Base-by-base conservation (phyloP, 495 filamentous ascomycete genomes). In the Cenococcum geophilum region DNA sequence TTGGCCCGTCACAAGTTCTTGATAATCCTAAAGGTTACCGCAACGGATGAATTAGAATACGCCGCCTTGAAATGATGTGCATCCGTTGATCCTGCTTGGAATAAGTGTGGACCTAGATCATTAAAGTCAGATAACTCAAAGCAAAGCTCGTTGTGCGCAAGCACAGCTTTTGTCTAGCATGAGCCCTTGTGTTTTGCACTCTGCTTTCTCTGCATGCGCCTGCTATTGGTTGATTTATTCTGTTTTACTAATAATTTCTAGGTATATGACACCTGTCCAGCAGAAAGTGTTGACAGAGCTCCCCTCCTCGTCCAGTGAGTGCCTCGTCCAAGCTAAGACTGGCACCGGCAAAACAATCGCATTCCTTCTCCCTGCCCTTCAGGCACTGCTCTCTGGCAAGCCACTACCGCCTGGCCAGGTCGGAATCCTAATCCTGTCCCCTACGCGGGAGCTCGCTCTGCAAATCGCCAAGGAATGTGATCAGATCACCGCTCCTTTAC, bases 391-490 rank as follows among this genome's bases (percentile, higher is more conserved):
- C 58, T 69, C 58, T 67, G 70, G 16, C 43, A 70, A 62, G 18
- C 47, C 32, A 16, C 56, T 61, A 6, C 68, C 72, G 5, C 72
- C 59, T 51, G 81, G 82, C 11, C 73, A 79, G 59, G 78, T 87
- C 48, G 82, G 81, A 36, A 78, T 86, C 55, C 73, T 88, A 37
- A 80, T 87, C 67, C 78, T 87, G 32, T 82, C 84, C 8, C 84
- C 85, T 16, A 87, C 84, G 0, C 76, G 85, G 60, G 85, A 87
- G 68, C 72, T 88, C 22, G 83, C 84, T 21, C 76, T 84, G 66
- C 85, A 88, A 62, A 87, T 88, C 64, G 83, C 82, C 16, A 79
- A 81, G 49, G 80, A 86, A 59, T 80, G 78, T 57, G 72, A 81
- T 61, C 70, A 73, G 58, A 71, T 83, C 42, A 80, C 79, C 1